phyloP scores from a whole-genome alignment of 495 filamentous ascomycete species.

The Penicillium samsonianum region DNA sequence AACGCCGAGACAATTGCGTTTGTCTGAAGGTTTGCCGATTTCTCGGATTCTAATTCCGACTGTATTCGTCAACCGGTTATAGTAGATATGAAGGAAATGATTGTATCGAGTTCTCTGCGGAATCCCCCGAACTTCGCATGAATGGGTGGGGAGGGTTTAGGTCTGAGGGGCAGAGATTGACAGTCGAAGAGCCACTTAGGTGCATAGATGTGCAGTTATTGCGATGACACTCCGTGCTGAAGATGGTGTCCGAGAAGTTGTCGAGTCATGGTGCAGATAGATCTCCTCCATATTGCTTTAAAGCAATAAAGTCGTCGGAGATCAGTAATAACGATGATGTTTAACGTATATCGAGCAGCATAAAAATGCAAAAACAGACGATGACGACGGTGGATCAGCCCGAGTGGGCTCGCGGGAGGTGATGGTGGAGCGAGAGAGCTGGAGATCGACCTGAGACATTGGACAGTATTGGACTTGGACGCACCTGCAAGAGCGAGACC shows the following conservation, averaged over 20 bases:
- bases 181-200: conserved; percentile 1
- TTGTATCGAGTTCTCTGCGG: background rate
- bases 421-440: background rate
- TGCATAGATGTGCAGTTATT: background rate
- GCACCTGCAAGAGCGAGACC: no score
- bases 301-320: background rate
- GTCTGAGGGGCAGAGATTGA: conserved; percentile 4
- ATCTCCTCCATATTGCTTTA: background rate
- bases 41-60: background rate
- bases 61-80: background rate
- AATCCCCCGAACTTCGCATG: background rate
- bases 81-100: background rate
- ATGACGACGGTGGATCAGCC: background rate
- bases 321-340: background rate
- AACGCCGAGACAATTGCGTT: no score
- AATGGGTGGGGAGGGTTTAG: background rate
- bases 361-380: background rate
- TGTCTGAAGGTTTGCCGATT: background rate
- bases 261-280: no score
- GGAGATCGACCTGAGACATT: background rate
- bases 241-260: background rate
- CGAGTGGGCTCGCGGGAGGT: background rate
- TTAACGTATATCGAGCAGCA: background rate
- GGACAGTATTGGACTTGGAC: background rate
- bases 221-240: background rate